phyloP scores from a whole-genome alignment of 805 yeast genomes.

The Wickerhamiella siamensis region DNA sequence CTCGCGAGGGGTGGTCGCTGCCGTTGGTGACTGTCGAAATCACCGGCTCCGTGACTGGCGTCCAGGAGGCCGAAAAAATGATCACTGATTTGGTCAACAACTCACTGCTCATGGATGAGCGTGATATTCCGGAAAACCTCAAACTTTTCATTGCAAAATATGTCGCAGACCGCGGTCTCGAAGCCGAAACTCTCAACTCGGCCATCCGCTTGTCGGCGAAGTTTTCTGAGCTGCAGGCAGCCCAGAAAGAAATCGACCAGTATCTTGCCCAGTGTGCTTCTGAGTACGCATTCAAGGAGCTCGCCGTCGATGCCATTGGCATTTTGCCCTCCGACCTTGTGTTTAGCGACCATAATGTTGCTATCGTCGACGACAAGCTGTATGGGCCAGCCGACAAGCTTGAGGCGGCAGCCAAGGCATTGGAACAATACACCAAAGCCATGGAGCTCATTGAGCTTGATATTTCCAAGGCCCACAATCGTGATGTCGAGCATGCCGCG shows the following conservation, averaged over 20 bases:
- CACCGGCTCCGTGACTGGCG: slow-evolving; percentile 78
- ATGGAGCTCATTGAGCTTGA: slow-evolving; percentile 56
- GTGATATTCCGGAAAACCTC: slow-evolving; percentile 24
- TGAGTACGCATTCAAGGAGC: background rate
- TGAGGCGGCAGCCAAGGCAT: slow-evolving; percentile 44
- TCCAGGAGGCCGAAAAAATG: slow-evolving; percentile 52
- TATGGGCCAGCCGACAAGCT: slow-evolving; percentile 47
- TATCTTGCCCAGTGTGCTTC: background rate
- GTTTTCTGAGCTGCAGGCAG: slow-evolving; percentile 25
- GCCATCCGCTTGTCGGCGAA: background rate
- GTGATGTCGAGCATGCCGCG: slow-evolving; percentile 60
- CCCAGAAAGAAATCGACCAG: slow-evolving; percentile 23
- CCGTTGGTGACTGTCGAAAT: slow-evolving; percentile 44
- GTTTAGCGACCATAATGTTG: slow-evolving; percentile 25
- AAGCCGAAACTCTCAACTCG: background rate
- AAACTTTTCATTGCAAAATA: slow-evolving; percentile 10
- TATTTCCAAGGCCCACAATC: slow-evolving; percentile 80
- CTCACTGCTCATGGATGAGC: slow-evolving; percentile 26
- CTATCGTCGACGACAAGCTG: slow-evolving; percentile 40
- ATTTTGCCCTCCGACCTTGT: slow-evolving; percentile 3
- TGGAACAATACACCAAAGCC: slow-evolving; percentile 45
- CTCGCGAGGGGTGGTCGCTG: slow-evolving; percentile 6
- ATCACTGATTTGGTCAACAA: slow-evolving; percentile 67
- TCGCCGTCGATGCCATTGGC: background rate
- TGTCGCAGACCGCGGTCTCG: background rate